Conservation (phyloP, 176 grass and related monocot species). For the Dactylis glomerata region DNA sequence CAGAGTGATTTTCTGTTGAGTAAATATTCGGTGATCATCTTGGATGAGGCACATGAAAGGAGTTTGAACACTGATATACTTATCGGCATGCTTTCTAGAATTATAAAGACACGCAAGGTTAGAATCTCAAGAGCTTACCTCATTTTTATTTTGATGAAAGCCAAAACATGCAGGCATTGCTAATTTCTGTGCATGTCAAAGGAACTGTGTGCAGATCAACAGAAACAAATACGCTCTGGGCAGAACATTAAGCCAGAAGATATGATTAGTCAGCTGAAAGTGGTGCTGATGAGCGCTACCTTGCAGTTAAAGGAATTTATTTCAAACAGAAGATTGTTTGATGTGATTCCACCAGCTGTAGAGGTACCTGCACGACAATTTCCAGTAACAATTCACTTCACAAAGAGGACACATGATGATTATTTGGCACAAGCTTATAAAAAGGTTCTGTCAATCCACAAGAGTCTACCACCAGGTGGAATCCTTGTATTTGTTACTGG, state of each 20-base stretch:
- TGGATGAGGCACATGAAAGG: neutral
- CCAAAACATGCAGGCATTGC: neutral
- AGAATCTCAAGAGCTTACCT: neutral
- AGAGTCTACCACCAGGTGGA: slow-evolving; percentile 76
- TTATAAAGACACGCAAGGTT: neutral
- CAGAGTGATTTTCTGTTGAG: neutral
- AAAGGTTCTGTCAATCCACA: slow-evolving; percentile 86
- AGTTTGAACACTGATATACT: neutral
- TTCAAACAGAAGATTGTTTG: slow-evolving; percentile 83
- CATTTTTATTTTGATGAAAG: neutral
- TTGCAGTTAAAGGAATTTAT: slow-evolving; percentile 78
- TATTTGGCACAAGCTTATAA: slow-evolving; percentile 86
- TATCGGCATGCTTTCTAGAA: neutral
- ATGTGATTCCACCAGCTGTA: slow-evolving; percentile 59
- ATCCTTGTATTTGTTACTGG: slow-evolving; percentile 95
- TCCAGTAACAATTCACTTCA: slow-evolving; percentile 76
- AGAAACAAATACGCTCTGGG: too few species aligned
- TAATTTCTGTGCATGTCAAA: neutral
- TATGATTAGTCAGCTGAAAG: neutral
- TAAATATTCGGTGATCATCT: neutral
- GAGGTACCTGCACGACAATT: slow-evolving; percentile 79
- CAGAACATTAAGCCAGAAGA: neutral
- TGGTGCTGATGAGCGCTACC: slow-evolving; percentile 51
- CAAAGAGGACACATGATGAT: slow-evolving; percentile 77
- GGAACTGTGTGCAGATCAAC: too few species aligned